phyloP scores from a whole-genome alignment of 306 rosid genomes.

The Lagenaria siceraria region DNA sequence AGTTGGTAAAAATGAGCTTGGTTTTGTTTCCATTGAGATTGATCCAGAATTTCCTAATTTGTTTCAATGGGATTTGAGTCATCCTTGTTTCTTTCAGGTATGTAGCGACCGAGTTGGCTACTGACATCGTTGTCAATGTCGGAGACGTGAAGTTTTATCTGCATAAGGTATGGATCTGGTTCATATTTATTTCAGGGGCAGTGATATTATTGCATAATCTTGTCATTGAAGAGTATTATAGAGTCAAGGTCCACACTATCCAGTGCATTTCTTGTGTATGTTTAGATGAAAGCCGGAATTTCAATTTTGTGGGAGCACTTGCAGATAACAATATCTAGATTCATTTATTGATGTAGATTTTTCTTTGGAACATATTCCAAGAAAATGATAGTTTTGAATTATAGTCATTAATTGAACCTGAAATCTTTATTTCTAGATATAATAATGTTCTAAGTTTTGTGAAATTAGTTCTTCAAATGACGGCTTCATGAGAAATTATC shows the following conservation, averaged over 20 bases:
- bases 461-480: not conserved
- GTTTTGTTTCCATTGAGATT: not conserved
- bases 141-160: conserved; percentile 70
- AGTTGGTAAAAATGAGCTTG: not conserved
- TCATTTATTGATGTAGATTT: not conserved
- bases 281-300: not conserved
- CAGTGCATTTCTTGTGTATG: not conserved
- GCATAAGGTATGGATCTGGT: conserved; percentile 64
- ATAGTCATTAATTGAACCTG: not conserved
- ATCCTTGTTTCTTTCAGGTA: conserved; percentile 36
- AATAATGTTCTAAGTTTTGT: not conserved
- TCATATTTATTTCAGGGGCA: not conserved
- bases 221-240: not conserved
- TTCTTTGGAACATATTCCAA: not conserved
- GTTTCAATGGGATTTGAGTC: conserved; percentile 2
- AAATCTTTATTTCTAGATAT: not conserved
- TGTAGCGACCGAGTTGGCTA: conserved; percentile 61
- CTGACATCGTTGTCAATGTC: conserved; percentile 56
- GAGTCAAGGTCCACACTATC: not conserved
- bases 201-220: not conserved
- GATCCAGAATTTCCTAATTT: not conserved
- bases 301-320: not conserved
- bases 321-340: not conserved
- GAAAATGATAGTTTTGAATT: not conserved
- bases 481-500: not conserved